Base-by-base conservation (phyloP, 2,329 filamentous ascomycete species). In the Metarhizium album region DNA sequence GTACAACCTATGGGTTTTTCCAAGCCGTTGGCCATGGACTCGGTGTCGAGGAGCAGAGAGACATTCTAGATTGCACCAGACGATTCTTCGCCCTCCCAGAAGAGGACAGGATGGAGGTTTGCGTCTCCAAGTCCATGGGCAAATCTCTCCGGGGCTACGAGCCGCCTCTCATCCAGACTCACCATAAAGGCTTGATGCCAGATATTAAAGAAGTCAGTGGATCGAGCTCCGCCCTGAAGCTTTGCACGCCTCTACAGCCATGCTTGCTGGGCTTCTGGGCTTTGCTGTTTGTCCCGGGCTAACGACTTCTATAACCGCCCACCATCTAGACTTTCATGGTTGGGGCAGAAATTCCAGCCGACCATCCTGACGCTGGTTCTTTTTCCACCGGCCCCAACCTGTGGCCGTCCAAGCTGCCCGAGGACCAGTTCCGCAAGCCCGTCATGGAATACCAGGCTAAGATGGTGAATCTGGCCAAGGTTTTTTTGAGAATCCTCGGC, bases 1-100 rank as follows among this genome's bases (percentile, higher is more conserved):
- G 56, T 49, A 57, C 54, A 1, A 61, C 50, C 1, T 64, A 63
- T 27, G 63, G 63, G 16, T 66, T 66, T 55, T 65, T 66, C 51
- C 59, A 63, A 37, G 58, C 62, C 1, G 54, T 60, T 38, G 63
- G 61, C 2, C 63, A 65, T 42, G 63, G 63, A 2, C 54, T 66
- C 18, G 51, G 58, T 18, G 18, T 51, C 2, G 56, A 59, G 31
- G 47, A 57, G 35, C 57, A 57, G 23, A 47, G 54, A 1, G 38
- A 55, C 22, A 55, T 57, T 16, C 52, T 63, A 14, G 53, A 60
- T 37, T 55, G 54, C 49, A 56, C 56, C 35, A 60, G 53, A 47
- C 50, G 45, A 5, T 62, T 63, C 50, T 63, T 62, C 20, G 57
- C 59, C 0, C 54, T 63, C 13, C 55, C 61, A 0, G 45, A 53